phyloP scores from a whole-genome alignment of 2,329 filamentous ascomycete genomes.

The Fusarium drepaniforme region DNA sequence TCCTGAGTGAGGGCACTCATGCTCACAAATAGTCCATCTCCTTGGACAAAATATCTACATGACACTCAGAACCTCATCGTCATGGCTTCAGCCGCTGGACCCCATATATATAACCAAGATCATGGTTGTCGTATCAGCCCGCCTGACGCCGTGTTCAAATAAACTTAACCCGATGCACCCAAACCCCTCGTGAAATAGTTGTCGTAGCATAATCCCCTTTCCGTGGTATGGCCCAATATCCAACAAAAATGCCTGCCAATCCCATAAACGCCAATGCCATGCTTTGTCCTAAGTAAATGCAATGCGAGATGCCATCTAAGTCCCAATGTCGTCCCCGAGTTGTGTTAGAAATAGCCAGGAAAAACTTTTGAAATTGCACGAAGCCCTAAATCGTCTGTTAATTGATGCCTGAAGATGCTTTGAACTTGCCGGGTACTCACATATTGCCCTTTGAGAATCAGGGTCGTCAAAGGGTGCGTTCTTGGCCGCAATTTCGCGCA shows the following conservation, averaged over 20 bases:
- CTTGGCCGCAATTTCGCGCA: slow-evolving; percentile 57
- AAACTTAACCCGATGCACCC: slow-evolving; percentile 34
- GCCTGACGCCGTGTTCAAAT: slow-evolving; percentile 33
- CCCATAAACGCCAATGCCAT: slow-evolving; percentile 48
- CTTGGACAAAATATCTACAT: not conserved
- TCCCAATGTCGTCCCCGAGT: slow-evolving; percentile 14
- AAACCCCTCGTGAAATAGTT: slow-evolving; percentile 20
- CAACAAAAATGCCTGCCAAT: slow-evolving; percentile 26
- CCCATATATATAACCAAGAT: slow-evolving; percentile 13
- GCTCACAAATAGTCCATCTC: not conserved
- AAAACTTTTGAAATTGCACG: slow-evolving; percentile 58
- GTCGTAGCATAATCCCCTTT: slow-evolving; percentile 23
- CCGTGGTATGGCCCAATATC: slow-evolving; percentile 32
- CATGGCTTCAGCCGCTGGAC: not conserved
- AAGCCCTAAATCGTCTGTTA: slow-evolving; percentile 52
- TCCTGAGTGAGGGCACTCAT: not conserved
- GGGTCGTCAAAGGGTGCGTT: slow-evolving; percentile 59
- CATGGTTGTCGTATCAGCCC: slow-evolving; percentile 14
- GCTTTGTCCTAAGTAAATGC: slow-evolving; percentile 33
- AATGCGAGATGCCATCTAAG: slow-evolving; percentile 27
- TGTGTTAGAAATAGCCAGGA: slow-evolving; percentile 51
- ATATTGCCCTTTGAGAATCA: slow-evolving; percentile 53
- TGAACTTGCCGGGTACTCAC: slow-evolving; percentile 46
- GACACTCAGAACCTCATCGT: not conserved
- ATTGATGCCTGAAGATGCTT: not conserved